Conservation (phyloP, 768 basidiomycete genomes). For the Candolleomyces efflorescens region DNA sequence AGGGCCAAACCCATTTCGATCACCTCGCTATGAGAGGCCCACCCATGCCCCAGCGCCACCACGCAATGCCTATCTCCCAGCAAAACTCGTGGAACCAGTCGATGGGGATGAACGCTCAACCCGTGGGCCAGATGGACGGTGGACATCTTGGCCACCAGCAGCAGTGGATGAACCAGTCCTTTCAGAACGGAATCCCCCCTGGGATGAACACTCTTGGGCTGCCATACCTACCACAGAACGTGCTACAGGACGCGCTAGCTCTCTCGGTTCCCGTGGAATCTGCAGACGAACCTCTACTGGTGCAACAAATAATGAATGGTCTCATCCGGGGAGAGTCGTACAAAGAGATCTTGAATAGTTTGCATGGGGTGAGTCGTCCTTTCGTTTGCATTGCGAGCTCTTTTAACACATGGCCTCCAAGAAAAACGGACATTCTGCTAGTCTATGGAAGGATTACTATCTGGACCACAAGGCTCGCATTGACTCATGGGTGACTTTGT, state of each 20-base stretch:
- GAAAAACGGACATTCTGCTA: conserved; percentile 51
- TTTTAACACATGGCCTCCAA: conserved; percentile 15
- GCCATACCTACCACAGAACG: conserved; percentile 45
- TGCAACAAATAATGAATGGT: conserved; percentile 42
- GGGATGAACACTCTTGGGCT: conserved; percentile 33
- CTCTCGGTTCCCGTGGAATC: conserved; percentile 50
- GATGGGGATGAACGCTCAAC: background rate
- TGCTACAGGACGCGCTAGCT: conserved; percentile 52
- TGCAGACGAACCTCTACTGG: conserved; percentile 57
- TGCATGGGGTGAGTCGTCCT: conserved; percentile 55
- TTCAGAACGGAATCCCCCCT: conserved; percentile 26
- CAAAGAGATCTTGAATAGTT: conserved; percentile 60
- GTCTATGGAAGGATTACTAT: conserved; percentile 79
- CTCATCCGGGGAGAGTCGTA: conserved; percentile 44
- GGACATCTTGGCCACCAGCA: conserved; percentile 20
- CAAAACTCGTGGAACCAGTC: background rate
- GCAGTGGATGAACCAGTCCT: conserved; percentile 30
- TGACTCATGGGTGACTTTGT: conserved; percentile 41
- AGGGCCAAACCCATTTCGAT: conserved; percentile 17
- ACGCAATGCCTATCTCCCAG: background rate
- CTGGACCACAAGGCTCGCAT: conserved; percentile 63
- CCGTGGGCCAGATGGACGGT: background rate
- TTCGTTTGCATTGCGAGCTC: conserved; percentile 12
- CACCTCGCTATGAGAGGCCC: conserved; percentile 11
- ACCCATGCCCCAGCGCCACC: conserved; percentile 21